Evolutionary conservation across 352 stramenopile species (phyloP).

Genomic region (Aphanomyces astaci): DNA sequence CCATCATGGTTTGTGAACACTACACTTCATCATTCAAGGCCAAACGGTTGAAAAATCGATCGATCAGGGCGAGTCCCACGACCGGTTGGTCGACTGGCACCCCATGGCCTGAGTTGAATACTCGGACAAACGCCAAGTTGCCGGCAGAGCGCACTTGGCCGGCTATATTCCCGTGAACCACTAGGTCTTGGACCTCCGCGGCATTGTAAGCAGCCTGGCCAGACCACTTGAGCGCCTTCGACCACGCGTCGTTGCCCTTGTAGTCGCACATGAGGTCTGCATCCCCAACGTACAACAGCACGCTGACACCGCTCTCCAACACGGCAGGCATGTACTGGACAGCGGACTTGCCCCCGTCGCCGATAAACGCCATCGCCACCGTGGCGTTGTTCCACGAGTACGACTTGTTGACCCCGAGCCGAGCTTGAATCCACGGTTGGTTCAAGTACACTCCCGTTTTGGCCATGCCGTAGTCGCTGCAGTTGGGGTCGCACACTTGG

Average conservation of each 20-base stretch:
- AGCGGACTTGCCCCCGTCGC: constrained; percentile 61
- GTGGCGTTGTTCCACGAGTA: constrained; percentile 23
- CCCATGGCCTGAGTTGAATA: constrained; percentile 22
- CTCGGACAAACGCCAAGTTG: constrained; percentile 13
- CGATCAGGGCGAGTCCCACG: constrained; percentile 19
- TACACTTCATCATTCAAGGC: constrained; percentile 19
- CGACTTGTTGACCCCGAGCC: constrained; percentile 45
- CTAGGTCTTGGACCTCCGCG: background rate
- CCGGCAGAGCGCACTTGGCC: constrained; percentile 24
- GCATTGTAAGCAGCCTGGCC: constrained; percentile 15
- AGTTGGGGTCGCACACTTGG: constrained; percentile 37
- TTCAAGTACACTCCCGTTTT: constrained; percentile 66
- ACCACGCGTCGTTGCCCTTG: constrained; percentile 23
- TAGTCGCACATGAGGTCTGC: constrained; percentile 85
- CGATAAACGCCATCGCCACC: constrained; percentile 74
- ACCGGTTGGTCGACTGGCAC: constrained; percentile 17
- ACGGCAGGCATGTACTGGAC: constrained; percentile 51
- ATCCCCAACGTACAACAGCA: constrained; percentile 86
- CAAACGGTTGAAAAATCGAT: constrained; percentile 25
- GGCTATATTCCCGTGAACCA: background rate
- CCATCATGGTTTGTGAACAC: background rate
- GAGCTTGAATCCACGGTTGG: constrained; percentile 35
- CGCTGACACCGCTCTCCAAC: constrained; percentile 43
- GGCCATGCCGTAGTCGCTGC: constrained; percentile 50
- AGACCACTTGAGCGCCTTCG: constrained; percentile 15